phyloP scores from a whole-genome alignment of 192 early-diverging fungal species.

The Rhizoclosmatium sp. region DNA sequence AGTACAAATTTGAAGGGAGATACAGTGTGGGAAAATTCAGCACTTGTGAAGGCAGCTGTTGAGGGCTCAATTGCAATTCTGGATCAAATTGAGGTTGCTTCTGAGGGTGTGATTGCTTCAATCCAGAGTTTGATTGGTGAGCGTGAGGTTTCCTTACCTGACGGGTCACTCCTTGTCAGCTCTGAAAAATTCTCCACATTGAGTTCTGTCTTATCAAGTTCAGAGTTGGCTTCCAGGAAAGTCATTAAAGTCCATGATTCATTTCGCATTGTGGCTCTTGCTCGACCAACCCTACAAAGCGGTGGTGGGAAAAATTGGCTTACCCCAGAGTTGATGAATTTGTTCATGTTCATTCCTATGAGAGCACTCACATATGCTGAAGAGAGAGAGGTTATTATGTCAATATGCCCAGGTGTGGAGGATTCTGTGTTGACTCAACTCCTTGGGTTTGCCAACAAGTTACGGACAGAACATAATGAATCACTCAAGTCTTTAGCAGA shows the following conservation, averaged over 20 bases:
- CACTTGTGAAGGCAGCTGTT: conserved; percentile 75
- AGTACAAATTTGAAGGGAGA: conserved; percentile 74
- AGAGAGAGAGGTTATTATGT: conserved; percentile 56
- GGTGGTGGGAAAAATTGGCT: conserved; percentile 67
- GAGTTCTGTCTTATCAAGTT: conserved; percentile 52
- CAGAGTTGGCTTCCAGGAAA: conserved; percentile 58
- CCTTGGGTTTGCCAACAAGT: conserved; percentile 57
- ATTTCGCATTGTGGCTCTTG: conserved; percentile 81
- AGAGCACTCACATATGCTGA: conserved; percentile 59
- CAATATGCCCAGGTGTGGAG: conserved; percentile 16
- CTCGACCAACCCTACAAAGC: conserved; percentile 64
- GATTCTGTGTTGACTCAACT: conserved; percentile 14
- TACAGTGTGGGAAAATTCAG: conserved; percentile 78
- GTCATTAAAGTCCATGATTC: conserved; percentile 71
- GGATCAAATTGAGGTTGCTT: conserved; percentile 77
- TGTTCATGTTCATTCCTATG: conserved; percentile 78
- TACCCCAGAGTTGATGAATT: conserved; percentile 69
- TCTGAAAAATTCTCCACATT: neutral
- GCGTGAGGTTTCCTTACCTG: conserved; percentile 73
- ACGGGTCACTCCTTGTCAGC: conserved; percentile 60
- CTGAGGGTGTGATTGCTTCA: conserved; percentile 72
- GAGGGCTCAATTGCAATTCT: conserved; percentile 76
- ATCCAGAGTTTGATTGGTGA: conserved; percentile 72
- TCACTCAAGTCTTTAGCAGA: conserved; percentile 29
- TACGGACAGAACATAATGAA: conserved; percentile 61